phyloP scores from a whole-genome alignment of 495 filamentous ascomycete species.

The Podospora pseudopauciseta region DNA sequence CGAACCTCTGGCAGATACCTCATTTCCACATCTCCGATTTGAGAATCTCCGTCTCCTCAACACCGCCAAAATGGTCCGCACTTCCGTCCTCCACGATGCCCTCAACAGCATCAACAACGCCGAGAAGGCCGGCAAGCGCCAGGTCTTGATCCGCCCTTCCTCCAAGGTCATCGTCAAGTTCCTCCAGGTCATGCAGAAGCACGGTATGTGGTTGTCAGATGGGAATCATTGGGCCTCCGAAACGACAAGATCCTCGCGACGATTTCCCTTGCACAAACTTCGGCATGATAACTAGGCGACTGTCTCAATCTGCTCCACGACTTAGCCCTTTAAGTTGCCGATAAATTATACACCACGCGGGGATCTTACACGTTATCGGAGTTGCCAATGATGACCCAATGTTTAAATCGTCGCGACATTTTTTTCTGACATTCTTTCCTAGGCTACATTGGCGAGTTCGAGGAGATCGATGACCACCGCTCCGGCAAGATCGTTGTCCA shows the following conservation, averaged over 20 bases:
- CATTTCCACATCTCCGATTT: constrained; percentile 61
- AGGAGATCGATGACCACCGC: constrained; percentile 98
- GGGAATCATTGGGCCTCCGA: constrained; percentile 26
- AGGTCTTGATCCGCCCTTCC: constrained; percentile 91
- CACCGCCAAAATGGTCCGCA: constrained; percentile 91
- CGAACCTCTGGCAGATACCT: constrained; percentile 63
- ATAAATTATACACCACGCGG: constrained; percentile 63
- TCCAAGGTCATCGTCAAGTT: constrained; percentile 99
- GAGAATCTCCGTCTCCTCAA: constrained; percentile 61
- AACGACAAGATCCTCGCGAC: constrained; percentile 26
- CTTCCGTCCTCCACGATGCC: constrained; percentile 97
- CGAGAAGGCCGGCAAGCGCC: constrained; percentile 98
- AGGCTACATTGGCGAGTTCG: constrained; percentile 99
- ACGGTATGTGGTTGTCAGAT: constrained; percentile 67
- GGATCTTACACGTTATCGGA: constrained; percentile 95
- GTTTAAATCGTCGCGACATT: constrained; percentile 91
- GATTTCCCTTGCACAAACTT: constrained; percentile 29
- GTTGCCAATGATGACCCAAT: constrained; percentile 64
- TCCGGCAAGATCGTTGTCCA: constrained; percentile 98
- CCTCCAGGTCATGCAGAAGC: constrained; percentile 95
- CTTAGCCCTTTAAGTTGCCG: constrained; percentile 99
- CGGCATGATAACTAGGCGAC: constrained; percentile 99
- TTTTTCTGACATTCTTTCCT: constrained; percentile 48
- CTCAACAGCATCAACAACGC: constrained; percentile 99
- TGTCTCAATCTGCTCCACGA: constrained; percentile 72